phyloP scores from a whole-genome alignment of 2,329 filamentous ascomycete genomes.

The Fonsecaea nubica region DNA sequence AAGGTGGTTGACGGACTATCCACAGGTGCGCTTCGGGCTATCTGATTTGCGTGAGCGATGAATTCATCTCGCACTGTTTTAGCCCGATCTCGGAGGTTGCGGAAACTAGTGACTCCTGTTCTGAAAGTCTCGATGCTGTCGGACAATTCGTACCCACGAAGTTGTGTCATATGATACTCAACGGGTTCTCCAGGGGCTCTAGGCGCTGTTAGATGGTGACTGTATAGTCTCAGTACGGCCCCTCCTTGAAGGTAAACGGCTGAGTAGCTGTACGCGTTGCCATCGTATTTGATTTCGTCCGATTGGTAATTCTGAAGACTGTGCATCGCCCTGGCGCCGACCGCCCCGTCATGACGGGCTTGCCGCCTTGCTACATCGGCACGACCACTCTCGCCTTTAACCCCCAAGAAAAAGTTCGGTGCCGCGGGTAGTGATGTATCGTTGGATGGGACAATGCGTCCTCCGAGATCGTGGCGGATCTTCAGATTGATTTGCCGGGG shows the following conservation, averaged over 20 bases:
- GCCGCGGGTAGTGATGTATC: slow-evolving; percentile 42
- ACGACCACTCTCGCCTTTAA: slow-evolving; percentile 47
- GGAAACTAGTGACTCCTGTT: slow-evolving; percentile 47
- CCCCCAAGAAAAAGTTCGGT: slow-evolving; percentile 54
- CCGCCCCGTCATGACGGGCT: slow-evolving; percentile 49
- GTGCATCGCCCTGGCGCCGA: slow-evolving; percentile 42
- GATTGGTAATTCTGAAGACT: slow-evolving; percentile 46
- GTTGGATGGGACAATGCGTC: slow-evolving; percentile 44
- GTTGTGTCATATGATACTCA: slow-evolving; percentile 51
- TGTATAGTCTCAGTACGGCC: slow-evolving; percentile 48
- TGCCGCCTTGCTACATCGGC: slow-evolving; percentile 46
- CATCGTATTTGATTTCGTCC: slow-evolving; percentile 47
- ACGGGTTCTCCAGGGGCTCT: slow-evolving; percentile 40
- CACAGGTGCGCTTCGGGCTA: slow-evolving; percentile 15
- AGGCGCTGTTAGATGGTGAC: slow-evolving; percentile 48
- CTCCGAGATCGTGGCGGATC: slow-evolving; percentile 40
- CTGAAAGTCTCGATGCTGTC: slow-evolving; percentile 43
- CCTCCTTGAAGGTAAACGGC: slow-evolving; percentile 45
- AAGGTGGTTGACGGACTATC: slow-evolving; percentile 17
- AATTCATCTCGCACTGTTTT: slow-evolving; percentile 47
- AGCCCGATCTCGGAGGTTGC: slow-evolving; percentile 51
- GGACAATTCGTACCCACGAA: slow-evolving; percentile 44
- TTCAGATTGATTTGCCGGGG: slow-evolving; percentile 42
- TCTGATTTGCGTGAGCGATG: slow-evolving; percentile 44
- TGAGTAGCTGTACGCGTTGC: slow-evolving; percentile 50